Evolutionary conservation across 176 grass and related monocot species (phyloP).

Genomic region (Carex pumila): DNA sequence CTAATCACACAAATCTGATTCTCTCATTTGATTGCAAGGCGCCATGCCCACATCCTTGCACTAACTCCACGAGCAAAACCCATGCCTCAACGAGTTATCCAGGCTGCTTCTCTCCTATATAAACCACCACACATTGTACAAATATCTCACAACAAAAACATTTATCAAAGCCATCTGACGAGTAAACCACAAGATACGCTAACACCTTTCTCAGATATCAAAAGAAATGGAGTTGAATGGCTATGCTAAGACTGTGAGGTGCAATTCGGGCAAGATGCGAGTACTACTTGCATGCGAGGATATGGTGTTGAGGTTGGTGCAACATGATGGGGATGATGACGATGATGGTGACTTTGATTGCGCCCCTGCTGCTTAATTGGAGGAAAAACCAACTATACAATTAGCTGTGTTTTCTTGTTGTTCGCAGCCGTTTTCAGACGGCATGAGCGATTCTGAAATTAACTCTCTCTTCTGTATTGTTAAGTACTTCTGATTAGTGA

Average conservation of each 20-base stretch:
- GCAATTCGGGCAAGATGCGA: background rate
- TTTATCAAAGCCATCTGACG: background rate
- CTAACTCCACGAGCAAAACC: too few relatives aligned
- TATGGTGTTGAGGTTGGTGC: constrained; percentile 15
- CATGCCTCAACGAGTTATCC: too few relatives aligned
- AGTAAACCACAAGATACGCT: background rate
- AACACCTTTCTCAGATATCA: background rate
- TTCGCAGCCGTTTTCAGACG: background rate
- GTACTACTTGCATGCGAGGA: background rate
- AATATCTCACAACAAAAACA: too few relatives aligned
- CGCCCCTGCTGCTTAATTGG: constrained; percentile 50
- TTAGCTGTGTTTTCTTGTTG: background rate
- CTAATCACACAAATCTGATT: too few relatives aligned
- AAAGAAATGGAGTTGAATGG: background rate
- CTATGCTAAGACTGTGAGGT: background rate
- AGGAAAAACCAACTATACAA: background rate
- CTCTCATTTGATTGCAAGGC: too few relatives aligned
- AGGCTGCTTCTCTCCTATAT: too few relatives aligned
- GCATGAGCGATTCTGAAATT: background rate
- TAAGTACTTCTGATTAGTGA: background rate
- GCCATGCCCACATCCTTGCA: too few relatives aligned
- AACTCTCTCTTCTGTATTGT: background rate
- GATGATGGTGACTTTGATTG: constrained; percentile 66
- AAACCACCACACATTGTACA: too few relatives aligned
- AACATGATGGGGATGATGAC: constrained; percentile 41